Evolutionary conservation across 805 yeast species (phyloP), one percentile per base, ranked within the genome.

Genomic region (Starmerella khaoyaiensis): DNA sequence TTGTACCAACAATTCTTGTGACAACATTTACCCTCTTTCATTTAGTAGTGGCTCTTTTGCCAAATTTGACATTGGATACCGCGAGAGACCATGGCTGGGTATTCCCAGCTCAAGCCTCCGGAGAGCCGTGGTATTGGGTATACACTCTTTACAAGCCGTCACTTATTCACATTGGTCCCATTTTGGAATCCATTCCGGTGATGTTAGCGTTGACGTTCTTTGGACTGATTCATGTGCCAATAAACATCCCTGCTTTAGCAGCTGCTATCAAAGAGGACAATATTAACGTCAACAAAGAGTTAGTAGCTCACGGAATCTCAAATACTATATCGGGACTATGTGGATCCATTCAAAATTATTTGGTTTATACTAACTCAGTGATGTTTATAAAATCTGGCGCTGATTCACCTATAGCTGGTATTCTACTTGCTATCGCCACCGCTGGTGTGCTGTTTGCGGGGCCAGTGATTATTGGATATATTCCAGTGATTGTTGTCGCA

Each of bases 401-500:
- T 2, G 93, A 84, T 51, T 76, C 81, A 23, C 64, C 94, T 33
- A 53, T 81, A 15, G 87, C 96, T 8, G 98, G 98, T 5, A 68
- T 84, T n/a, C 62, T 90, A 67, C 65, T 90, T 36, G 94, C 95
- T 0, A 48, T 71, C 4, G 87, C 86, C 2, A 90, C 98, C 0
- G 70, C 71, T 16, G 69, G 68, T 2, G 76, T 90, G 8, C 79
- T 90, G 93, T 52, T 79, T 20, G 71, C 76, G 7, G 98, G 98
- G 0, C 96, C 97, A 0, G 79, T 70, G 1, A 76, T 87, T n/a
- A 82, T 90, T 52, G 94, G 95, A 0, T 82, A 64, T 53, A 90
- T 90, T 33, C 98, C 98, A 0, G 82, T 90, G 12, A 80, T 94
- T 61, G 96, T 90, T 27, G 98, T 90, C 19, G 97, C 96, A 0